Evolutionary conservation across 176 grass and related monocot genomes (phyloP).

Genomic region (Zoysia japonica): DNA sequence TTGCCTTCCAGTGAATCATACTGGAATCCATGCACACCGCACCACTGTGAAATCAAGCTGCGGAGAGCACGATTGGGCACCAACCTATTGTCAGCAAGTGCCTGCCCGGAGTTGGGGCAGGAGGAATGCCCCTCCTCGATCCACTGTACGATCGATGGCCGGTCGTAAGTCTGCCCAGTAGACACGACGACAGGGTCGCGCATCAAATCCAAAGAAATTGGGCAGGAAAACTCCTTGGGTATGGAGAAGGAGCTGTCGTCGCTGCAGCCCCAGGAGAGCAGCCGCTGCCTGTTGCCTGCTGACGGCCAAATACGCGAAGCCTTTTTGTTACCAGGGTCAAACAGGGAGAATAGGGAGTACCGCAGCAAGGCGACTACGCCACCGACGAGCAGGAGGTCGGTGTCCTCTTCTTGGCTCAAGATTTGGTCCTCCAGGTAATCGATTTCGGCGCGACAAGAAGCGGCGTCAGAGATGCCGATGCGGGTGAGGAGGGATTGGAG

Average conservation of each 20-base stretch:
- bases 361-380: slow-evolving; percentile 69
- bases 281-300: slow-evolving; percentile 40
- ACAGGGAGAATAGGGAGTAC: slow-evolving; percentile 76
- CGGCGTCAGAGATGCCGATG: slow-evolving; percentile 57
- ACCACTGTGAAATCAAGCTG: slow-evolving; percentile 92
- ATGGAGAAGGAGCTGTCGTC: slow-evolving; percentile 70
- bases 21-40: slow-evolving; percentile 62
- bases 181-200: slow-evolving; percentile 75
- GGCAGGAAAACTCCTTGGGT: slow-evolving; percentile 94
- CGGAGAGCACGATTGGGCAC: slow-evolving; percentile 64
- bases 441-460: slow-evolving; percentile 61
- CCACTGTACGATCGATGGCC: slow-evolving; percentile 89
- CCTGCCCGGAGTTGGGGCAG: slow-evolving; percentile 84
- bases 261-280: slow-evolving; percentile 55
- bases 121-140: slow-evolving; percentile 87
- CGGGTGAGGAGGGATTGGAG: slow-evolving; percentile 52
- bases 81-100: slow-evolving; percentile 54
- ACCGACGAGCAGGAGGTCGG: slow-evolving; percentile 64
- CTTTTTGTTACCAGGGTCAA: slow-evolving; percentile 46
- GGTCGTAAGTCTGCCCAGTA: slow-evolving; percentile 92
- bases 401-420: slow-evolving; percentile 70
- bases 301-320: slow-evolving; percentile 32
- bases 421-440: slow-evolving; percentile 93
- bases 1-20: slow-evolving; percentile 64
- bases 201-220: slow-evolving; percentile 94